phyloP scores from a whole-genome alignment of 306 rosid genomes.

The Cicer cuneatum region DNA sequence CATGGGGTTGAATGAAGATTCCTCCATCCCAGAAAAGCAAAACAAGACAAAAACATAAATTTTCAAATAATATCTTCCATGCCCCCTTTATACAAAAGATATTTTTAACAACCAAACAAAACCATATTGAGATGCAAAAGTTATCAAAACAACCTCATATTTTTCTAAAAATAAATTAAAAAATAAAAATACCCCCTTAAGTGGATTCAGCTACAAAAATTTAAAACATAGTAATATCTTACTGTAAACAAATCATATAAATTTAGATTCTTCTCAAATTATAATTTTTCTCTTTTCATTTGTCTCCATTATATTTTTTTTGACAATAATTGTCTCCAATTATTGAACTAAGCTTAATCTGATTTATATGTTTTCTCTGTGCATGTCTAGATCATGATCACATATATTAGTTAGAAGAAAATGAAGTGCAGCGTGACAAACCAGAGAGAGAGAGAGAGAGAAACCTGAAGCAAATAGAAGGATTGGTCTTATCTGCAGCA shows the following conservation, averaged over 20 bases:
- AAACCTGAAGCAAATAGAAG: conserved; percentile 30
- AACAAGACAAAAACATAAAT: conserved; percentile 37
- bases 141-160: conserved; percentile 3
- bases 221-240: not conserved
- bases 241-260: not conserved
- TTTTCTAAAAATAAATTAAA: not conserved
- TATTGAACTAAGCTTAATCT: not conserved
- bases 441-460: conserved; percentile 3
- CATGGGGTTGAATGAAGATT: conserved; percentile 16
- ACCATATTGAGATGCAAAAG: not conserved
- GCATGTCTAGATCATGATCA: conserved; percentile 14
- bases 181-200: not conserved
- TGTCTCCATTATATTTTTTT: too few relatives aligned
- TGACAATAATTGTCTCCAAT: not conserved
- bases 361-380: not conserved
- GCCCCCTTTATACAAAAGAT: conserved; percentile 10
- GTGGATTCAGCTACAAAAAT: not conserved
- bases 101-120: conserved; percentile 30
- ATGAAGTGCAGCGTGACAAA: not conserved
- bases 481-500: conserved; percentile 39
- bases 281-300: not conserved
- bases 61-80: conserved; percentile 10
- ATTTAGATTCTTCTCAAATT: not conserved
- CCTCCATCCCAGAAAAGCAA: not conserved
- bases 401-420: not conserved